These are phyloP conservation scores for Casuarina cunninghamiana DNA, from an alignment of 306 rosid species.

Conservation along the genomic window DNA sequence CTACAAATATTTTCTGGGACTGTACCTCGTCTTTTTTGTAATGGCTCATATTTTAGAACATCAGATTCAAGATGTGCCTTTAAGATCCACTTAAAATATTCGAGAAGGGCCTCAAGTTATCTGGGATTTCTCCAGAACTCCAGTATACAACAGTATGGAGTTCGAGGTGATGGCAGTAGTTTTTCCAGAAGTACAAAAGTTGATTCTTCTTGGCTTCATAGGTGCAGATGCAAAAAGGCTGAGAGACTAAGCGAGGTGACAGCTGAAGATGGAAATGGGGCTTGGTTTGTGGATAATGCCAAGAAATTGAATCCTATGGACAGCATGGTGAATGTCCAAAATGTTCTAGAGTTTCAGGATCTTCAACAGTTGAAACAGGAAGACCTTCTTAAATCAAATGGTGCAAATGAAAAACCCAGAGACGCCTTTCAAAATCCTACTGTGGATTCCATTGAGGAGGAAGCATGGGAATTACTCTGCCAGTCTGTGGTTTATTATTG, in stretches of 20 bases:
- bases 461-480: conserved; percentile 80
- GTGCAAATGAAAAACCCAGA: conserved; percentile 46
- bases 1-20: conserved; percentile 50
- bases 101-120: conserved; percentile 37
- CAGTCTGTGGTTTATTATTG: conserved; percentile 75
- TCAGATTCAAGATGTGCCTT: conserved; percentile 30
- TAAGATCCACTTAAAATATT: conserved; percentile 33
- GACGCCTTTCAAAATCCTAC: conserved; percentile 35
- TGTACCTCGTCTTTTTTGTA: conserved; percentile 39
- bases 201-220: conserved; percentile 30
- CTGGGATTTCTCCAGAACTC: conserved; percentile 34
- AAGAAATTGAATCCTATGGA: conserved; percentile 41
- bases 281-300: conserved; percentile 45
- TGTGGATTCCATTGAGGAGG: conserved; percentile 61
- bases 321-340: conserved; percentile 30
- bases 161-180: conserved; percentile 33
- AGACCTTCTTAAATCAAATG: conserved; percentile 41
- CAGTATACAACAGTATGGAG: conserved; percentile 30
- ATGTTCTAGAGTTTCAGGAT: conserved; percentile 49
- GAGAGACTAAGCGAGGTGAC: conserved; percentile 44
- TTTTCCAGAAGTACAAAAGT: conserved; percentile 16
- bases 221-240: conserved; percentile 62
- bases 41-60: conserved; percentile 24
- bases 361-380: conserved; percentile 53
- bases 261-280: conserved; percentile 47